Evolutionary conservation across 2,329 filamentous ascomycete species (phyloP), one percentile per base, ranked within the genome.

Genomic region (Sporothrix protearum): DNA sequence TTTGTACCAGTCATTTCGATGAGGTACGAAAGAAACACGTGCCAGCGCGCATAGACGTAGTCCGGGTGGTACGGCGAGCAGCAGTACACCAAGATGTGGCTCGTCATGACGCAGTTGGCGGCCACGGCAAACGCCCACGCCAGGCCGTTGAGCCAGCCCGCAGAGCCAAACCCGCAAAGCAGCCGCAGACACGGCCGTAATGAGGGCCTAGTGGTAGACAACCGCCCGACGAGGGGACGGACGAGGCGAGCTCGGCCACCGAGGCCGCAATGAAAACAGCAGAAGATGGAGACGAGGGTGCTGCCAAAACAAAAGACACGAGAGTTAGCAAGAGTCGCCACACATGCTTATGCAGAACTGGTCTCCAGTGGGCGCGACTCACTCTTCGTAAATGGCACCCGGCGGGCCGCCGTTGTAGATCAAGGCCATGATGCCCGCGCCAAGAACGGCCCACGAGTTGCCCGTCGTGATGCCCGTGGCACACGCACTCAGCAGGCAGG

Each of bases 141-240:
- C 1, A 83, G 78, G 70, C 80, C 82, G 74, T 83, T 83, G 81
- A 81, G 83, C 81, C 81, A 83, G 8, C 82, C 82, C 9, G 82
- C 81, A 69, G n/a, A n/a, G n/a, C n/a, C n/a, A n/a, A n/a, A n/a
- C n/a, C n/a, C n/a, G n/a, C n/a, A n/a, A 83, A 82, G 77, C 82
- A 83, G 6, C 82, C 81, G 10, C 86, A 81, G 0, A 82, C 74
- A 22, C 86, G 83, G 36, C 87, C 87, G 79, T 84, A 85, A 89
- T 81, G 16, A 86, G 84, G 2, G 87, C 87, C 85, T 86, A 89
- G 75, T 89, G 87, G 72, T 89, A 89, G 5, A 89, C 85, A 30
- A n/a, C 86, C 87, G 70, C 84, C 85, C 7, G 86, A 84, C 0
- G 86, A 88, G n/a, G 88, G 88, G 73, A 89, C 87, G 22, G 86